These are phyloP conservation scores for Saposhnikovia divaricata DNA, from an alignment of 129 eudicot species.

Conservation along the genomic window DNA sequence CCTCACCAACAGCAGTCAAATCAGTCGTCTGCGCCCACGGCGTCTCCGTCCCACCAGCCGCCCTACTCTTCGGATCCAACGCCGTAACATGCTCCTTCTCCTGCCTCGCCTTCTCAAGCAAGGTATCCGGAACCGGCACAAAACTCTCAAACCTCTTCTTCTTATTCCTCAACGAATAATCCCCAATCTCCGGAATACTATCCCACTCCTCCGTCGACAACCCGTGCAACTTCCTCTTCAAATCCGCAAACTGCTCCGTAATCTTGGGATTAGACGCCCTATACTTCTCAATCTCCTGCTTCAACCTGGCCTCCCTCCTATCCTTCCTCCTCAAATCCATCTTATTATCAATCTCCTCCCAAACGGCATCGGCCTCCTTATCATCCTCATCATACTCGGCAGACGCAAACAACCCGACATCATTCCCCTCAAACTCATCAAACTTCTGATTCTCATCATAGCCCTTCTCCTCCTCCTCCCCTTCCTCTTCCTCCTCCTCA, in stretches of 20 bases:
- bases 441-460: conserved; percentile 92
- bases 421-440: conserved; percentile 96
- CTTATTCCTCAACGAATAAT: conserved; percentile 80
- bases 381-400: conserved; percentile 95
- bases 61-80: conserved; percentile 83
- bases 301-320: conserved; percentile 78
- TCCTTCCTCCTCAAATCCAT: conserved; percentile 93
- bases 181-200: conserved; percentile 89
- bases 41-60: conserved; percentile 81
- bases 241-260: conserved; percentile 89
- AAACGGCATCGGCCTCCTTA: conserved; percentile 80
- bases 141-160: conserved; percentile 88
- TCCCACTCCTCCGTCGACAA: conserved; percentile 76
- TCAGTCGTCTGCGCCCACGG: conserved; percentile 90
- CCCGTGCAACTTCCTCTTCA: conserved; percentile 64
- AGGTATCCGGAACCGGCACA: conserved; percentile 84
- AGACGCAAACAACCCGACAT: conserved; percentile 86
- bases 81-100: conserved; percentile 88
- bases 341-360: conserved; percentile 82
- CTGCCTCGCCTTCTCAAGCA: conserved; percentile 89
- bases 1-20: conserved; percentile 98
- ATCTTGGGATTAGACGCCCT: conserved; percentile 82
- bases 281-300: conserved; percentile 82
- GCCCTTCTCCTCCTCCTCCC: conserved; percentile 76
- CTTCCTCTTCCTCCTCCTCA: conserved; percentile 62